Evolutionary conservation across 208 protist genomes (phyloP).

Genomic region (Spongospora subterranea): DNA sequence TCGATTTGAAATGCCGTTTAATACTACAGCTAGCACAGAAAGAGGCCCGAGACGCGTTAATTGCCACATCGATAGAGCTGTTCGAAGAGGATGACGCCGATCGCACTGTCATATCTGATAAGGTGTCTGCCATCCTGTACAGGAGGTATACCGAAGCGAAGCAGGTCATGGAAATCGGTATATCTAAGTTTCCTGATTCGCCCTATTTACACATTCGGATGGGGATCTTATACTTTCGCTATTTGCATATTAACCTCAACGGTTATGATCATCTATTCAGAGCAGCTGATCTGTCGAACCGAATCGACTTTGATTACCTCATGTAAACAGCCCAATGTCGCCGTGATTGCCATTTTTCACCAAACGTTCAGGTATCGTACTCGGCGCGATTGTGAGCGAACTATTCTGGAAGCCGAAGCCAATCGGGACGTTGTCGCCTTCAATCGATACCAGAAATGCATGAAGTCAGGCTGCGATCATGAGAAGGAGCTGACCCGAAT

Average conservation of each 20-base stretch:
- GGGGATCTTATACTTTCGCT: constrained; percentile 12
- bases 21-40: constrained; percentile 8
- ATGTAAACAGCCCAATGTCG: not conserved
- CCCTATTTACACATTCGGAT: not conserved
- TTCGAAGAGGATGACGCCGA: constrained; percentile 12
- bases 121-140: not conserved
- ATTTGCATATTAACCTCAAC: constrained; percentile 9
- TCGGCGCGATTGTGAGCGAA: not conserved
- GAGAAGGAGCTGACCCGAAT: constrained; percentile 26
- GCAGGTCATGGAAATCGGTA: not conserved
- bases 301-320: not conserved
- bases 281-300: not conserved
- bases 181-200: not conserved
- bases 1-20: constrained; percentile 34
- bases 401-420: constrained; percentile 4
- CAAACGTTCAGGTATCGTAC: not conserved
- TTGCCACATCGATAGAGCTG: not conserved
- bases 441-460: not conserved
- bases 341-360: not conserved
- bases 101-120: not conserved
- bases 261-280: not conserved
- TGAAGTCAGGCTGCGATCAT: not conserved
- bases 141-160: not conserved
- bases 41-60: not conserved
- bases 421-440: constrained; percentile 35